A percentile compares a stretch with the other conserved stretches of the same genome.
Conservation (phyloP, 2,329 filamentous ascomycete species). For the Cercospora citrullina region DNA sequence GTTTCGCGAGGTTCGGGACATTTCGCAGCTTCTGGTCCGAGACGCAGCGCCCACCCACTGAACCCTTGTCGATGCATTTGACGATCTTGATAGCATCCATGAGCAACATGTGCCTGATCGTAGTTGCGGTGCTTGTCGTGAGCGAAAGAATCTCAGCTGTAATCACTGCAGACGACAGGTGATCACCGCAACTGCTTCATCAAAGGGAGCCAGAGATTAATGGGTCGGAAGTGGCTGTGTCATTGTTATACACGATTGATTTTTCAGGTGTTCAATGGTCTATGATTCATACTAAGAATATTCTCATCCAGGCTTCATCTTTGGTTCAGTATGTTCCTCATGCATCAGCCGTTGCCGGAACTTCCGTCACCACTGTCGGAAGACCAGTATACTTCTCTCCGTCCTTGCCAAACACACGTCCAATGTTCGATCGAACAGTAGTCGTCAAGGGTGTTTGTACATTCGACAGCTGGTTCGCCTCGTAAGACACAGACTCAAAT, state of each 20-base stretch:
- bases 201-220: not conserved
- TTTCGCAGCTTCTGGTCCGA: not conserved
- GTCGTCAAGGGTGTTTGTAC: not conserved
- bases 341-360: not conserved
- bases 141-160: not conserved
- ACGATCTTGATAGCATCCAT: not conserved
- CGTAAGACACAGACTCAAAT: not conserved
- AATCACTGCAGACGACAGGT: not conserved
- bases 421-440: not conserved
- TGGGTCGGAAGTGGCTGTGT: not conserved
- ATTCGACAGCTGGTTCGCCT: not conserved
- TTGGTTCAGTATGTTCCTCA: not conserved
- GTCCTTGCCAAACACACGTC: not conserved
- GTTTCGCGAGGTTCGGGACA: not conserved
- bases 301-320: not conserved
- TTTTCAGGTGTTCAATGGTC: not conserved
- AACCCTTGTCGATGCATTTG: not conserved
- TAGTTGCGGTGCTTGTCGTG: not conserved
- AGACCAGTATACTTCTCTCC: not conserved
- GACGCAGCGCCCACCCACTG: not conserved
- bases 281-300: not conserved
- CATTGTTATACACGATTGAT: not conserved
- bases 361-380: not conserved
- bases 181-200: not conserved
- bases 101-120: not conserved